Evolutionary conservation across 2,329 filamentous ascomycete genomes (phyloP).

Genomic region (Gliomastix tumulicola): DNA sequence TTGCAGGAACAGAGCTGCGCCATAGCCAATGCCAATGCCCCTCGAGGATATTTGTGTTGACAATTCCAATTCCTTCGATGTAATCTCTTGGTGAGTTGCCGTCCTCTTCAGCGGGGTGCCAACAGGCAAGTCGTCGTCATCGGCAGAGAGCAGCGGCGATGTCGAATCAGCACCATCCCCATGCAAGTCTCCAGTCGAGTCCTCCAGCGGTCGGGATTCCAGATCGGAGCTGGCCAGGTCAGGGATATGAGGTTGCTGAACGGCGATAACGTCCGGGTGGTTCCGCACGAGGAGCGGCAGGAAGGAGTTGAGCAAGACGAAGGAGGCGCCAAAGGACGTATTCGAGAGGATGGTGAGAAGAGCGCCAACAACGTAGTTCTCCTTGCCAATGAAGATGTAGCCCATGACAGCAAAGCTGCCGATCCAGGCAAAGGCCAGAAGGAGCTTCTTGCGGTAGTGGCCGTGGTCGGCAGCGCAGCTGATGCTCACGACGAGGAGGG

Average conservation of each 20-base stretch:
- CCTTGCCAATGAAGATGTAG: slow-evolving; percentile 71
- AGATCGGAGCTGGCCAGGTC: slow-evolving; percentile 19
- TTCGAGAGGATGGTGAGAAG: slow-evolving; percentile 86
- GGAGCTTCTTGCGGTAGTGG: slow-evolving; percentile 78
- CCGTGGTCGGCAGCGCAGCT: slow-evolving; percentile 95
- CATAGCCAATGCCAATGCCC: slow-evolving; percentile 91
- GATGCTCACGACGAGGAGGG: slow-evolving; percentile 89
- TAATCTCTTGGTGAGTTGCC: slow-evolving; percentile 38
- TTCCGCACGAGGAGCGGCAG: slow-evolving; percentile 84
- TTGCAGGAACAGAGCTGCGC: slow-evolving; percentile 78
- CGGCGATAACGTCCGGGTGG: slow-evolving; percentile 51
- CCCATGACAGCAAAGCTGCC: slow-evolving; percentile 82
- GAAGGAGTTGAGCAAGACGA: slow-evolving; percentile 93
- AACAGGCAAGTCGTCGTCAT: too few relatives aligned
- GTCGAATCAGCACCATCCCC: slow-evolving; percentile 29
- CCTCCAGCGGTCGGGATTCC: slow-evolving; percentile 26
- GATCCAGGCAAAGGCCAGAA: slow-evolving; percentile 76
- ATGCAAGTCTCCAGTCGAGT: slow-evolving; percentile 20
- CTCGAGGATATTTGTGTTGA: slow-evolving; percentile 88
- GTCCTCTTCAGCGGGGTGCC: slow-evolving; percentile 23
- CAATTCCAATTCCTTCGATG: slow-evolving; percentile 65
- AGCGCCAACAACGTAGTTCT: slow-evolving; percentile 73
- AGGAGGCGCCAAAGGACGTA: slow-evolving; percentile 89
- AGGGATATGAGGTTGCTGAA: slow-evolving; percentile 15
- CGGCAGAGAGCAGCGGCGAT: slow-evolving; percentile 38